Evolutionary conservation across 2,329 filamentous ascomycete genomes (phyloP).

Genomic region (Cladosporium sphaerospermum): DNA sequence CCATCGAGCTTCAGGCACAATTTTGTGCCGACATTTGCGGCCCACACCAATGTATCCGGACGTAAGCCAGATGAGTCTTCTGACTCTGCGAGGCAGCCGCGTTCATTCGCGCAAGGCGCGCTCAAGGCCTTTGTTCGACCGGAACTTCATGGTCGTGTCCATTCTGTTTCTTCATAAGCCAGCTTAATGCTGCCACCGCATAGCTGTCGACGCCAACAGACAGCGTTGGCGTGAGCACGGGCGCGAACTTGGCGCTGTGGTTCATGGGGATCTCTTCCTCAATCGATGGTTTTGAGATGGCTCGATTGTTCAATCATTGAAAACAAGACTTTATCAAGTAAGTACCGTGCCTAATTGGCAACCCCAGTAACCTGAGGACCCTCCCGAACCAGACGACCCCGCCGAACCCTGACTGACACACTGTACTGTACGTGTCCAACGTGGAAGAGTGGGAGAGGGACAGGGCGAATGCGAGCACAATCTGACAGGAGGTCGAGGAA

Average conservation of each 20-base stretch:
- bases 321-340: too few species aligned
- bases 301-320: too few species aligned
- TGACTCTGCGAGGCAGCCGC: too few species aligned
- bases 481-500: constrained; percentile 10
- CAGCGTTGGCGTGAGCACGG: constrained; percentile 54
- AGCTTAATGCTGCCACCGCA: constrained; percentile 30
- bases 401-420: constrained; percentile 1
- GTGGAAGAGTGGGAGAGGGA: constrained; percentile 12
- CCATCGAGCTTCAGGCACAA: too few species aligned
- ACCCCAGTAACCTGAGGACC: constrained; percentile 6
- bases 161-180: constrained; percentile 19
- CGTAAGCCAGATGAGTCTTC: too few species aligned
- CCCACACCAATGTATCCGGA: too few species aligned
- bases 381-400: constrained; percentile 6
- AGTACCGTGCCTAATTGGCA: neutral
- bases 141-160: too few species aligned
- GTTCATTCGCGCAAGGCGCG: too few species aligned
- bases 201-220: constrained; percentile 39
- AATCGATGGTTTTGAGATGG: constrained; percentile 10
- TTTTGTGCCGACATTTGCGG: too few species aligned
- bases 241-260: constrained; percentile 54
- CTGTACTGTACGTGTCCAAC: constrained; percentile 10
- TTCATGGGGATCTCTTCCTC: constrained; percentile 50
- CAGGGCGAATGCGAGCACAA: neutral
- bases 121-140: too few species aligned